These are phyloP conservation scores for Trichoderma semiorbis DNA, from an alignment of 2,329 filamentous ascomycete genomes.

Conservation along the genomic window DNA sequence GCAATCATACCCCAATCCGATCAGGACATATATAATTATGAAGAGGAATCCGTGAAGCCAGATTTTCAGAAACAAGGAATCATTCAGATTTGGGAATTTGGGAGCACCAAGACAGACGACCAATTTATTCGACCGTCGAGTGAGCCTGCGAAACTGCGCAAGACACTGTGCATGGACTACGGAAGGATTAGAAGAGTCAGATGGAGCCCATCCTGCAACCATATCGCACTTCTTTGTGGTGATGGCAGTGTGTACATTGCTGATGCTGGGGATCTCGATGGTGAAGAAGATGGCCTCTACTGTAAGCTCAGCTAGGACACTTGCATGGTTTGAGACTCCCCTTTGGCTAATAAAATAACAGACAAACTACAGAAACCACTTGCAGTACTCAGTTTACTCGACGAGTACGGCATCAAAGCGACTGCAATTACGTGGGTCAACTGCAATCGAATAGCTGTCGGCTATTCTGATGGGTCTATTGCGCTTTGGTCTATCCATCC, in stretches of 20 bases:
- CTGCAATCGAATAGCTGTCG: constrained; percentile 52
- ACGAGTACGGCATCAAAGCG: constrained; percentile 47
- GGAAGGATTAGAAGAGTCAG: constrained; percentile 49
- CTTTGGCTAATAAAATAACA: constrained; percentile 30
- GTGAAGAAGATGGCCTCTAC: constrained; percentile 34
- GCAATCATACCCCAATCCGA: constrained; percentile 50
- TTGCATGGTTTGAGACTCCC: background rate
- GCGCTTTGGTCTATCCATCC: constrained; percentile 56
- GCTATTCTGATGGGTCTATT: constrained; percentile 55
- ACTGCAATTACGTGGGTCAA: constrained; percentile 55
- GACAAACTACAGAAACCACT: constrained; percentile 45
- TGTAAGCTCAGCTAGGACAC: constrained; percentile 34
- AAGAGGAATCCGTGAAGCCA: constrained; percentile 36
- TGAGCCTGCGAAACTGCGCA: constrained; percentile 37
- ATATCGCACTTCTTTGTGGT: constrained; percentile 47
- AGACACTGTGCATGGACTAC: constrained; percentile 48
- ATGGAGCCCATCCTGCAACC: constrained; percentile 52
- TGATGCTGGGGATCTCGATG: constrained; percentile 33
- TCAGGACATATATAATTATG: constrained; percentile 42
- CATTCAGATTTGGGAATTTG: constrained; percentile 53
- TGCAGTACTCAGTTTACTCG: constrained; percentile 41
- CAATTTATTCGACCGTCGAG: constrained; percentile 35
- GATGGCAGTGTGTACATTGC: constrained; percentile 51
- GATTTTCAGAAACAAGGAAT: constrained; percentile 42
- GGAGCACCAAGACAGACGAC: constrained; percentile 28